Conservation (phyloP, 805 yeast genomes). For the Starmerella sp. region DNA sequence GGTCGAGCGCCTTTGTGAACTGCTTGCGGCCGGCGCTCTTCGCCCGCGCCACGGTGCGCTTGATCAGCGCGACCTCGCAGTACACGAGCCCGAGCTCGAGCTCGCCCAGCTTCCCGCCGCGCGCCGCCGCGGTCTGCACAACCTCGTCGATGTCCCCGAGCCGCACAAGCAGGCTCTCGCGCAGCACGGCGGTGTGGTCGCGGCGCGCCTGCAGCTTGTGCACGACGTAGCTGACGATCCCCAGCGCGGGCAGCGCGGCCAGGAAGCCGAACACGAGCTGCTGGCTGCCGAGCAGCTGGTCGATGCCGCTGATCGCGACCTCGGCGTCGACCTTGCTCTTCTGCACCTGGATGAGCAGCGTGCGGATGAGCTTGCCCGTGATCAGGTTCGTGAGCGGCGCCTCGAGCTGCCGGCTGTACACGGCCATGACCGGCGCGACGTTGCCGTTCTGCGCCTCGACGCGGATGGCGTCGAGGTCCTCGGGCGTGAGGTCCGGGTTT, state of each 20-base stretch:
- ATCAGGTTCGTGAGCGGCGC: slow-evolving; percentile 54
- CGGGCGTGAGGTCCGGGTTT: slow-evolving; percentile 12
- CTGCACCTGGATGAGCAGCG: slow-evolving; percentile 82
- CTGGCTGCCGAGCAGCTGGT: slow-evolving; percentile 76
- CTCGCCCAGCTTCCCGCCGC: background rate
- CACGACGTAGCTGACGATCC: background rate
- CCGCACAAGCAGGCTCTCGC: slow-evolving; percentile 6
- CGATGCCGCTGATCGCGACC: slow-evolving; percentile 81
- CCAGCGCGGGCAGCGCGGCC: slow-evolving; percentile 62
- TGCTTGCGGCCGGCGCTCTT: slow-evolving; percentile 3
- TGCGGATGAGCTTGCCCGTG: slow-evolving; percentile 61
- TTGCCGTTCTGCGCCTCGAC: slow-evolving; percentile 53
- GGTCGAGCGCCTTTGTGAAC: slow-evolving; percentile 6
- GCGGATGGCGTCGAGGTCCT: slow-evolving; percentile 15
- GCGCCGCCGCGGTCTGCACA: slow-evolving; percentile 7
- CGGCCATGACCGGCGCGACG: slow-evolving; percentile 62
- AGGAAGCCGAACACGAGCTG: slow-evolving; percentile 88
- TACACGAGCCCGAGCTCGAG: slow-evolving; percentile 18
- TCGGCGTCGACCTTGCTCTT: slow-evolving; percentile 94
- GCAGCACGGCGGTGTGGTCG: background rate
- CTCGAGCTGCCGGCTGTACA: slow-evolving; percentile 66
- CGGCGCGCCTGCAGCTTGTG: background rate
- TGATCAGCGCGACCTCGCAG: slow-evolving; percentile 11
- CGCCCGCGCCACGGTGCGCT: background rate
- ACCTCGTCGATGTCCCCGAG: slow-evolving; percentile 17